Evolutionary conservation across 2,329 filamentous ascomycete species (phyloP).

Genomic region (Beauveria bassiana): DNA sequence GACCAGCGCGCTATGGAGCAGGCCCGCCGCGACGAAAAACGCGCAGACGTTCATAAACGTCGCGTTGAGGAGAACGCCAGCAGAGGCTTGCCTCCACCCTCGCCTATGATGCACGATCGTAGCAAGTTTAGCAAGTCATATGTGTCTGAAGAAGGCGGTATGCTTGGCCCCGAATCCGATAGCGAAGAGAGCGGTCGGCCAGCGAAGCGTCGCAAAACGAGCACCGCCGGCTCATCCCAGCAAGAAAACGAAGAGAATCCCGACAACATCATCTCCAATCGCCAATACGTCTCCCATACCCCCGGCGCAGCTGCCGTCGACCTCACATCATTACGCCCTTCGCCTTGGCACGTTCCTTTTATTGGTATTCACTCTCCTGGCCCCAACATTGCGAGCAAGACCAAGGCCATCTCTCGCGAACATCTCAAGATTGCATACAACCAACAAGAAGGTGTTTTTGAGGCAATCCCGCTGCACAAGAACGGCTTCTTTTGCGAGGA

Average conservation of each 20-base stretch:
- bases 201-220: slow-evolving; percentile 39
- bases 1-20: slow-evolving; percentile 54
- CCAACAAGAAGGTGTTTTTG: slow-evolving; percentile 52
- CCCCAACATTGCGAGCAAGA: slow-evolving; percentile 51
- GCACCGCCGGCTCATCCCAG: slow-evolving; percentile 34
- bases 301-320: slow-evolving; percentile 53
- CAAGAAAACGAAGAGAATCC: slow-evolving; percentile 35
- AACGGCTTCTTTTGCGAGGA: slow-evolving; percentile 67
- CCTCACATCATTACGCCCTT: slow-evolving; percentile 50
- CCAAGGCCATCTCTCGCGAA: slow-evolving; percentile 65
- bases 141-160: slow-evolving; percentile 62
- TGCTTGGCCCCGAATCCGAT: slow-evolving; percentile 56
- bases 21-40: slow-evolving; percentile 44
- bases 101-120: slow-evolving; percentile 41
- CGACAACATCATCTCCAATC: slow-evolving; percentile 45
- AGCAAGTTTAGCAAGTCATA: slow-evolving; percentile 56
- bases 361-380: slow-evolving; percentile 66
- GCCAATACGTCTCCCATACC: slow-evolving; percentile 54
- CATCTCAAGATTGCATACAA: slow-evolving; percentile 70
- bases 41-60: slow-evolving; percentile 36
- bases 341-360: slow-evolving; percentile 54
- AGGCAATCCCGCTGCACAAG: slow-evolving; percentile 51
- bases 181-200: slow-evolving; percentile 42
- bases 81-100: slow-evolving; percentile 42
- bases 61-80: slow-evolving; percentile 38